phyloP scores from a whole-genome alignment of 345 rosid genomes.

The Trapa incisa region DNA sequence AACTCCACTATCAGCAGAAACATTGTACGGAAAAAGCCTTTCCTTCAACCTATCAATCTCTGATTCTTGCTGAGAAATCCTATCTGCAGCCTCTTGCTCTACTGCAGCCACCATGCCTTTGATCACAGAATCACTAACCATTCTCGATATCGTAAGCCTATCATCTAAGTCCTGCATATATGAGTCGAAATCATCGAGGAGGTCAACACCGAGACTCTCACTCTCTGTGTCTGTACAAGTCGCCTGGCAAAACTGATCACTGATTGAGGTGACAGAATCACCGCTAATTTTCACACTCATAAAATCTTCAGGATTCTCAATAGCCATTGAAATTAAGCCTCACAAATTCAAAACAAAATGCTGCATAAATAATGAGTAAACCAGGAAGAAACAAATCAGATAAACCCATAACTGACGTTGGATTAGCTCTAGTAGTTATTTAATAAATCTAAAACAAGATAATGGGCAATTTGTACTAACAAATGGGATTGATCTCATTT shows the following conservation, averaged over 20 bases:
- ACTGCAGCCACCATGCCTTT: conserved; percentile 63
- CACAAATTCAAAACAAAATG: not conserved
- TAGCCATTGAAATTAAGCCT: conserved; percentile 7
- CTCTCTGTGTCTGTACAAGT: conserved; percentile 23
- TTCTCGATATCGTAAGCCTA: conserved; percentile 56
- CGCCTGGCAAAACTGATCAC: conserved; percentile 9
- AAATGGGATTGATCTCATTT: no score
- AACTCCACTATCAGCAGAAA: conserved; percentile 3
- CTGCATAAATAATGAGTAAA: not conserved
- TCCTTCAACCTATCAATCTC: conserved; percentile 47
- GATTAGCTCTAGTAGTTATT: no score
- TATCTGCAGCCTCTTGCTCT: conserved; percentile 54
- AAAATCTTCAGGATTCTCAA: conserved; percentile 19
- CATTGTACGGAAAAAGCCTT: conserved; percentile 18
- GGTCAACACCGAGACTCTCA: conserved; percentile 29
- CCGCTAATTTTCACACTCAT: conserved; percentile 18
- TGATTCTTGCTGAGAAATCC: conserved; percentile 46
- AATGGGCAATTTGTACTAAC: no score
- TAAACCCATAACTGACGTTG: not conserved
- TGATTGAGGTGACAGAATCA: conserved; percentile 11
- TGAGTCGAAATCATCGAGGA: conserved; percentile 55
- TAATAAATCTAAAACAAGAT: no score
- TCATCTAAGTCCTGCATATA: conserved; percentile 52
- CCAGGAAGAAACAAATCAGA: not conserved
- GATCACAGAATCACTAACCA: conserved; percentile 64